Percentiles rank a stretch among this genome's conserved stretches.
Evolutionary conservation across 805 yeast species (phyloP).

Genomic region (Ogataea wickerhamii): DNA sequence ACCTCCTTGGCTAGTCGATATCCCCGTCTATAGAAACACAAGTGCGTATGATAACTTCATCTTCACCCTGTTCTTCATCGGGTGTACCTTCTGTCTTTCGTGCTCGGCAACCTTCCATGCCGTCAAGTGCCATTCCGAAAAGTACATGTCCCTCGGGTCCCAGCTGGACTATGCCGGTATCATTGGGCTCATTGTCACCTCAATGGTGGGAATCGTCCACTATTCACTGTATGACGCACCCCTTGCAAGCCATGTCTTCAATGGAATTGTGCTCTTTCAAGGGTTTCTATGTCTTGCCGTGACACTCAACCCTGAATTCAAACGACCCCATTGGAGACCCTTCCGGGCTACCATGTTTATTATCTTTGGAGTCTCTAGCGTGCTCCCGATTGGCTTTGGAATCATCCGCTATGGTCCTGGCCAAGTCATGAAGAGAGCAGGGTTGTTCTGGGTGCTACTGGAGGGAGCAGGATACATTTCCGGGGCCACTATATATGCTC

Average conservation of each 20-base stretch:
- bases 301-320: conserved; percentile 62
- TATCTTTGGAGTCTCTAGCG: conserved; percentile 73
- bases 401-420: conserved; percentile 43
- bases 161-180: conserved; percentile 56
- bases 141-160: conserved; percentile 42
- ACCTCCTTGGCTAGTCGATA: conserved; percentile 24
- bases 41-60: conserved; percentile 36
- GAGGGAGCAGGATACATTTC: conserved; percentile 74
- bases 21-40: conserved; percentile 26
- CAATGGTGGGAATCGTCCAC: conserved; percentile 37
- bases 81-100: conserved; percentile 42
- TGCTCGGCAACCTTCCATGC: conserved; percentile 51
- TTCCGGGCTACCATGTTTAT: conserved; percentile 77
- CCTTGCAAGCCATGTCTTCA: conserved; percentile 34
- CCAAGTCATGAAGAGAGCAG: conserved; percentile 48
- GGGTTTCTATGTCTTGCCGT: conserved; percentile 62
- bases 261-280: conserved; percentile 44
- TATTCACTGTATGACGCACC: conserved; percentile 45
- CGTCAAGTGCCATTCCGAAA: conserved; percentile 46
- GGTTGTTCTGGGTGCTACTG: conserved; percentile 55
- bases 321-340: conserved; percentile 70
- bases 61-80: conserved; percentile 42
- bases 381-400: conserved; percentile 64
- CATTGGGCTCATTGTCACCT: conserved; percentile 46
- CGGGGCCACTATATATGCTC: conserved; percentile 80